These are phyloP conservation scores for Aspergillus phoenicis DNA, from an alignment of 2,329 filamentous ascomycete genomes.

Conservation along the genomic window DNA sequence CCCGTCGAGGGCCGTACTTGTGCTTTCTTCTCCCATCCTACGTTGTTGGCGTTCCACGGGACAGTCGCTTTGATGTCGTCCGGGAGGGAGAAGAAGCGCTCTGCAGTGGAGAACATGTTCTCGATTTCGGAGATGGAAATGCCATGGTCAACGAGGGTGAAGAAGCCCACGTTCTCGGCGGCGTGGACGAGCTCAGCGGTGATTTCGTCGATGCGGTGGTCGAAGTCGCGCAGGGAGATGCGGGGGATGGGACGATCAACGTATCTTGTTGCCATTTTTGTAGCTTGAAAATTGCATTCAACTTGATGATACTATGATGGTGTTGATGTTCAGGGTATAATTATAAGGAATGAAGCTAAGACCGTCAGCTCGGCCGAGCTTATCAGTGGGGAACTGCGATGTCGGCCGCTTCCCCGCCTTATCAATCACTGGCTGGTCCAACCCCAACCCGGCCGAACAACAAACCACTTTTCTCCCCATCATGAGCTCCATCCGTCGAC, in stretches of 20 bases:
- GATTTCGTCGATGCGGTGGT: constrained; percentile 56
- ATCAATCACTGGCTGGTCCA: not conserved
- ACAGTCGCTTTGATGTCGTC: constrained; percentile 57
- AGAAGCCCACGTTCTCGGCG: constrained; percentile 64
- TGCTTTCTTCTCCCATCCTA: constrained; percentile 63
- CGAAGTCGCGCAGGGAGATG: constrained; percentile 60
- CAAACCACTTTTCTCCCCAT: not conserved
- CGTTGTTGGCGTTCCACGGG: constrained; percentile 59
- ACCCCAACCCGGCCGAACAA: constrained; percentile 7
- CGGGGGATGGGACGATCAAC: constrained; percentile 49
- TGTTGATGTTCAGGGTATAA: not conserved
- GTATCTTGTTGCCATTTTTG: constrained; percentile 39
- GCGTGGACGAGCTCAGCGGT: constrained; percentile 55
- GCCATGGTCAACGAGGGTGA: constrained; percentile 60
- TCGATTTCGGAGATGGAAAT: constrained; percentile 54
- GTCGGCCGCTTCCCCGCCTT: not conserved
- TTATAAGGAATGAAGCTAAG: not conserved
- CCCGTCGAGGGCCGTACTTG: constrained; percentile 64
- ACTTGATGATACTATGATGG: not conserved
- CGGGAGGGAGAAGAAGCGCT: constrained; percentile 58
- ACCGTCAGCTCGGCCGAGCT: constrained; percentile 10
- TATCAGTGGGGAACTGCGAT: constrained; percentile 2
- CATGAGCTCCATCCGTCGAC: constrained; percentile 23
- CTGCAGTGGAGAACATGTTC: constrained; percentile 54
- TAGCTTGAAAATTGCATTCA: not conserved